Evolutionary conservation across 2,329 filamentous ascomycete genomes (phyloP).

Genomic region (Apiospora kogelbergensis): DNA sequence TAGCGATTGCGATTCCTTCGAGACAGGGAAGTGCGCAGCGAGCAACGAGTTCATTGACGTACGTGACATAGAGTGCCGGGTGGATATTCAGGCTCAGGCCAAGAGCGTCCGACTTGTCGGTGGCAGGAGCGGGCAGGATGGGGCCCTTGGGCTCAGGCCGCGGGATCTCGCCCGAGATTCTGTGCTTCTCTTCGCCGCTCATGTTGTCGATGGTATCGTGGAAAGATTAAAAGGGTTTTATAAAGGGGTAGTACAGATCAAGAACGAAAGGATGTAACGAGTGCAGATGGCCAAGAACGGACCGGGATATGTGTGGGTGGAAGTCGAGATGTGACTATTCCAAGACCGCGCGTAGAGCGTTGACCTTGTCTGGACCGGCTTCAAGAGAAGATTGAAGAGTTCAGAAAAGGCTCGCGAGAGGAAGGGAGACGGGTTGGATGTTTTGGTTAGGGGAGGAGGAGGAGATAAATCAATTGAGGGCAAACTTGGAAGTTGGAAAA

Average conservation of each 20-base stretch:
- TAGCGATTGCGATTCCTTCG: neutral
- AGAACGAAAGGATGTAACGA: conserved; percentile 2
- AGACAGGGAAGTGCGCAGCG: conserved; percentile 11
- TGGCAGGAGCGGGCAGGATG: conserved; percentile 73
- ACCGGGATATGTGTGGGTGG: neutral
- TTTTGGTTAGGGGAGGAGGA: conserved; percentile 4
- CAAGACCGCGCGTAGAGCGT: conserved; percentile 2
- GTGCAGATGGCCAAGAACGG: conserved; percentile 4
- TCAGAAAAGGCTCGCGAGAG: neutral
- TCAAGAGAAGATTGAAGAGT: neutral
- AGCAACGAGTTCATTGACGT: conserved; percentile 32
- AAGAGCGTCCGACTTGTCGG: conserved; percentile 60
- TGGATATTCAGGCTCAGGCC: conserved; percentile 67
- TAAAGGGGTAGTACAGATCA: conserved; percentile 9
- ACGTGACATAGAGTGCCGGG: conserved; percentile 82
- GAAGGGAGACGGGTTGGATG: neutral
- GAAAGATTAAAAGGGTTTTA: conserved; percentile 22
- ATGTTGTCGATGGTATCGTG: conserved; percentile 42
- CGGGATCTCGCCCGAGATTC: conserved; percentile 75
- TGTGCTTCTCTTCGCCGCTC: conserved; percentile 76
- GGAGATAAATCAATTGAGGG: conserved; percentile 5
- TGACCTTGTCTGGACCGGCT: neutral
- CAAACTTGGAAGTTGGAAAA: conserved; percentile 1
- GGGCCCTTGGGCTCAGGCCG: conserved; percentile 57
- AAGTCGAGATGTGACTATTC: neutral